A percentile compares a stretch with the other conserved stretches of the same genome.
Conservation (phyloP, 1,284 basidiomycete species). For the Mixia osmundae region DNA sequence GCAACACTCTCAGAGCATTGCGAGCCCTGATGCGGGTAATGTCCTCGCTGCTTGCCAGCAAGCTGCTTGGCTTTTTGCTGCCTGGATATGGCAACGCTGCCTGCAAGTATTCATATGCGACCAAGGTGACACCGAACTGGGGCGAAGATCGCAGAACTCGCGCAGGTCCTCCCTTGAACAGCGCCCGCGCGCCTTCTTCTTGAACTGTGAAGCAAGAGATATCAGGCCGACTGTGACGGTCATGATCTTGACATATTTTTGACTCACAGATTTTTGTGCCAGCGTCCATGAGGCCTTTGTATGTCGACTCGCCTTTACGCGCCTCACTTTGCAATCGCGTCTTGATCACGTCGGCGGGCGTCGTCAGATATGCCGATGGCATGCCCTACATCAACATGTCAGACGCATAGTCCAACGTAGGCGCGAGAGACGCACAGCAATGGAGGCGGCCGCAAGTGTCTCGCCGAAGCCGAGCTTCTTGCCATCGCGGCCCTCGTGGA, state of each 20-base stretch:
- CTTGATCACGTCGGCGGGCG: constrained; percentile 84
- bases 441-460: constrained; percentile 56
- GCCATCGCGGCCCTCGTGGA: constrained; percentile 84
- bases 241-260: no score
- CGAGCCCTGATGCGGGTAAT: constrained; percentile 65
- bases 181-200: constrained; percentile 65
- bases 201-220: constrained; percentile 1
- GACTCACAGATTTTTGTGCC: constrained; percentile 77
- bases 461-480: constrained; percentile 81
- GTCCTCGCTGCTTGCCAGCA: constrained; percentile 42
- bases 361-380: constrained; percentile 39
- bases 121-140: constrained; percentile 18
- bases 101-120: constrained; percentile 44
- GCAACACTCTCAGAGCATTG: constrained; percentile 71
- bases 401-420: no score
- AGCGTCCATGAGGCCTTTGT: constrained; percentile 75
- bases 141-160: constrained; percentile 52
- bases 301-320: constrained; percentile 69
- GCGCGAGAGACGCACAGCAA: no score
- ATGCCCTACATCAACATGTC: constrained; percentile 28
- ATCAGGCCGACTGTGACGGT: constrained; percentile 33
- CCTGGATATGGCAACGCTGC: constrained; percentile 31
- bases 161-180: constrained; percentile 90
- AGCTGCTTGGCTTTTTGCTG: constrained; percentile 38
- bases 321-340: constrained; percentile 96